phyloP scores from a whole-genome alignment of 306 rosid species.

The Quercus agrifolia region DNA sequence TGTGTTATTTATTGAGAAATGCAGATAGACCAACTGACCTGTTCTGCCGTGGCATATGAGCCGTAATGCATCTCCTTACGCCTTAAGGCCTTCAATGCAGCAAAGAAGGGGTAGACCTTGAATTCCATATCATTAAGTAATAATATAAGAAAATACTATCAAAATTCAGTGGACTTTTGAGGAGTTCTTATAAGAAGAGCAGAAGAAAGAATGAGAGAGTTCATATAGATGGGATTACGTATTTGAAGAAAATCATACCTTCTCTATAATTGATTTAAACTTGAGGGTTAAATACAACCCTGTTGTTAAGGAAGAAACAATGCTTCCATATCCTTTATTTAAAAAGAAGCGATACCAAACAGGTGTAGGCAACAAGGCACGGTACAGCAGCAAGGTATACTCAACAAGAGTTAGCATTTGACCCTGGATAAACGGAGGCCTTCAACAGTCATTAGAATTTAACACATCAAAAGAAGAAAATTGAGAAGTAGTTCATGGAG shows the following conservation, averaged over 20 bases:
- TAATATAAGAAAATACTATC: background rate
- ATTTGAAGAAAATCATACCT: conserved; percentile 44
- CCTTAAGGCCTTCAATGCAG: conserved; percentile 80
- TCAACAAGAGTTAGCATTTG: conserved; percentile 90
- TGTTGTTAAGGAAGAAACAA: conserved; percentile 88
- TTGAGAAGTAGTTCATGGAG: background rate
- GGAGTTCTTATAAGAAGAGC: background rate
- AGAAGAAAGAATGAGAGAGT: background rate
- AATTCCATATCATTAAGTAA: background rate
- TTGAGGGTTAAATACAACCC: conserved; percentile 93
- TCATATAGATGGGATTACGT: background rate
- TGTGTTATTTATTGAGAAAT: background rate
- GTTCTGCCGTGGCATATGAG: conserved; percentile 92
- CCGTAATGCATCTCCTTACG: conserved; percentile 97
- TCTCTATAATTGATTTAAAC: conserved; percentile 92
- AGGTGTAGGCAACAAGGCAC: conserved; percentile 91
- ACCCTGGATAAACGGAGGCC: conserved; percentile 55
- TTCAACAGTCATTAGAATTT: conserved; percentile 20
- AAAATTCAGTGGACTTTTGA: background rate
- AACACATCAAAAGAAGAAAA: background rate
- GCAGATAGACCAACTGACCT: conserved; percentile 43
- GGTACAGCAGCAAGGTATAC: conserved; percentile 80
- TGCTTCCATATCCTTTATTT: conserved; percentile 95
- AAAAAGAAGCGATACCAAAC: conserved; percentile 97
- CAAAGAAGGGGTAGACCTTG: conserved; percentile 84